Conservation (phyloP, 768 basidiomycete species). For the Sporobolomyces phaffii region DNA sequence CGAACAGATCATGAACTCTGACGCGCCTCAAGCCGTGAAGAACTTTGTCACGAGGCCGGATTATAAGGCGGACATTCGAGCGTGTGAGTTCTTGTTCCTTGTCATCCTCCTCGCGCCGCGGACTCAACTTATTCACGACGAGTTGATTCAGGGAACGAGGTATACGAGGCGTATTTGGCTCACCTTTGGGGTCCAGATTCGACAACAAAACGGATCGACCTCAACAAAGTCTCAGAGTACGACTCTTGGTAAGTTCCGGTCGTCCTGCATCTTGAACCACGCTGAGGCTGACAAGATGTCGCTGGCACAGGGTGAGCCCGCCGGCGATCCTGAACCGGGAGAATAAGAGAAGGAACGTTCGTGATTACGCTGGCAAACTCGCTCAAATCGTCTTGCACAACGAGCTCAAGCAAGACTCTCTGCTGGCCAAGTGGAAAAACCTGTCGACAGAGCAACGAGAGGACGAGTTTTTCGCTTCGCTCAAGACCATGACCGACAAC, state of each 20-base stretch:
- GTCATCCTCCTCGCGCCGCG: neutral
- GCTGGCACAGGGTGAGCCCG: neutral
- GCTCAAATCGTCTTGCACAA: conserved; percentile 4
- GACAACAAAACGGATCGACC: conserved; percentile 8
- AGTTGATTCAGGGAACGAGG: neutral
- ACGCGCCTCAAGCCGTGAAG: conserved; percentile 5
- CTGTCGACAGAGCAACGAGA: neutral
- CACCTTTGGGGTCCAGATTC: conserved; percentile 8
- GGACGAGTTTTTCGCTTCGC: neutral
- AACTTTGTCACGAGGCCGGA: conserved; percentile 1
- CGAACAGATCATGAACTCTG: conserved; percentile 2
- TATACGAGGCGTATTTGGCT: conserved; percentile 6
- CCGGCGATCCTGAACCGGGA: conserved; percentile 8
- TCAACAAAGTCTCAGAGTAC: neutral
- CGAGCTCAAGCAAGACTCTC: neutral
- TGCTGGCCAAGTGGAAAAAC: conserved; percentile 1
- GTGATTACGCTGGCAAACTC: conserved; percentile 1
- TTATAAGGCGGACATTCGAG: neutral
- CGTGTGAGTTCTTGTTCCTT: neutral
- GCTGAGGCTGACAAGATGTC: too few species aligned
- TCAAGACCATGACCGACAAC: conserved; percentile 13
- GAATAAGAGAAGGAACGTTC: conserved; percentile 4
- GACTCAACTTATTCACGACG: neutral
- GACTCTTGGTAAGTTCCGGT: neutral
- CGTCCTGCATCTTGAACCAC: neutral